These are phyloP conservation scores for Backusella liffmaniae DNA, from an alignment of 192 early-diverging fungal genomes.

Conservation along the genomic window DNA sequence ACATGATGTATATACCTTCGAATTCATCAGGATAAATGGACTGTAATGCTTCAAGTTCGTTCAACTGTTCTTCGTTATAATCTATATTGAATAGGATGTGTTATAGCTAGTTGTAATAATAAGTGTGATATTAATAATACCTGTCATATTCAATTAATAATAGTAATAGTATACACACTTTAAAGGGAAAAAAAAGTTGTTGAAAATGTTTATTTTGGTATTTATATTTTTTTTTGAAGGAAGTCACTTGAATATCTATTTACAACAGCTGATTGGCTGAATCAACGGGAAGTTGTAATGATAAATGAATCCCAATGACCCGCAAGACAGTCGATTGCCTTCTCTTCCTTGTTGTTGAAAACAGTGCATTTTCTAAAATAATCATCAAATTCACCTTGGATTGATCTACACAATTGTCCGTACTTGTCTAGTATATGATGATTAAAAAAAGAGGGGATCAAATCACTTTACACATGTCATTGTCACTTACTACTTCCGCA, in stretches of 20 bases:
- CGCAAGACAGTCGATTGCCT: not conserved
- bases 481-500: slow-evolving; percentile 12
- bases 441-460: not conserved
- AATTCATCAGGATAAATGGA: slow-evolving; percentile 83
- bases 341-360: not conserved
- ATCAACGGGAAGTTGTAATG: not conserved
- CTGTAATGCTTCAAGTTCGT: slow-evolving; percentile 77
- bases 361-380: slow-evolving; percentile 4
- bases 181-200: not conserved
- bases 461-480: not conserved
- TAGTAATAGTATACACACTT: not conserved
- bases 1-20: slow-evolving; percentile 38
- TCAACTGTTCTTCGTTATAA: slow-evolving; percentile 76
- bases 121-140: not conserved
- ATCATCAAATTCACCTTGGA: not conserved
- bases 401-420: slow-evolving; percentile 1
- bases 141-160: not conserved
- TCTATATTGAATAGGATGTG: slow-evolving; percentile 31
- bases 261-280: not conserved
- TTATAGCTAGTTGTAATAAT: not conserved
- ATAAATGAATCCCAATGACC: slow-evolving; percentile 14
- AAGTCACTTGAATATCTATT: not conserved
- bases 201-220: not conserved
- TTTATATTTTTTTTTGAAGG: not conserved
- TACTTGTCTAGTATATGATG: not conserved